Evolutionary conservation across 1,139 yeast species (phyloP), one percentile per base, ranked within the genome.

Genomic region (Blastobotrys serpentis): DNA sequence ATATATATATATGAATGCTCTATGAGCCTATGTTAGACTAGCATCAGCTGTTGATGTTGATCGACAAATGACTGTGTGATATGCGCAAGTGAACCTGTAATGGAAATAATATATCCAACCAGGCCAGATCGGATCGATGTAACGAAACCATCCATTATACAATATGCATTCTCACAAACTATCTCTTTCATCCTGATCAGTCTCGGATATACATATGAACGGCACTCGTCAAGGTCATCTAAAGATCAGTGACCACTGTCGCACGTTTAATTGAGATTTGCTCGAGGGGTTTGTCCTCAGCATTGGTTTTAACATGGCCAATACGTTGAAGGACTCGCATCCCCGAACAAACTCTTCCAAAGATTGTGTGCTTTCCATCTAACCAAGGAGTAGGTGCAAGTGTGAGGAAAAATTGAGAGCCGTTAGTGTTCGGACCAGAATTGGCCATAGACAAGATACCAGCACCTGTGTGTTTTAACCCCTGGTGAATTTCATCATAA

Each of bases 271-370:
- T 54, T 34, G 51, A 50, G 36, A 61, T 49, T 18, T 54, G 56
- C 38, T 63, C 62, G 18, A 75, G 42, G 0, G 82, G 82, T 13
- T 60, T 57, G 48, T 68, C 70, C 32, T 71, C 71, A 0, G 68
- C 64, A 17, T 67, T 64, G 32, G 77, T 57, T 47, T 78, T 81
- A n/a, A 75, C 74, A 36, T 75, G 75, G 3, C 74, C 69, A 21
- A 83, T 79, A 33, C 74, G 70, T 44, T 75, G 67, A 11, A 81
- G 72, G n/a, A 72, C 75, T 62, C 74, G 67, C 43, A 81, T 72
- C 0, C 79, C 80, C 1, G 77, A 80, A 8, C 71, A 73, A 8
- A 84, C 73, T 53, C 79, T 77, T 1, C 92, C 94, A 55, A 85
- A 73, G n/a, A 81, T 65, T 0, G 79, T 77, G 55, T 72, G 74